phyloP scores from a whole-genome alignment of 768 basidiomycete genomes.

The Lentinula guzmanii region DNA sequence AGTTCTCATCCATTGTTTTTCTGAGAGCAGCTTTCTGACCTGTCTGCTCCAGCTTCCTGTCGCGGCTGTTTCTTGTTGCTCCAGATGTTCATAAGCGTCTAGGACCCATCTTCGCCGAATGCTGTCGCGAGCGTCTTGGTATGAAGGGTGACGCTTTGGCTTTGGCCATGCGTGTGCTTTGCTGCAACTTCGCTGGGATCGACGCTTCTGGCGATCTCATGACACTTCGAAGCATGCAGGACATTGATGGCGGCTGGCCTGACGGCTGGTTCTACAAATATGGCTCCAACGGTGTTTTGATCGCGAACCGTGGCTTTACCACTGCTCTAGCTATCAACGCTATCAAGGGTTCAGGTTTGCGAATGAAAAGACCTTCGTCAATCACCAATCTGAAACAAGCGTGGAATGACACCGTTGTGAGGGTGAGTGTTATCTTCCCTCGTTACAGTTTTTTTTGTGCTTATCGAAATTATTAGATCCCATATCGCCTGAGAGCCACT shows the following conservation, averaged over 20 bases:
- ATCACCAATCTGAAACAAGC: constrained; percentile 2
- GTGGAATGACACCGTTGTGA: constrained; percentile 2
- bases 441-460: neutral
- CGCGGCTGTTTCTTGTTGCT: constrained; percentile 33
- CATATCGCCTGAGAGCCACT: neutral
- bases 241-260: constrained; percentile 52
- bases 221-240: constrained; percentile 39
- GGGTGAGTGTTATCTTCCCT: neutral
- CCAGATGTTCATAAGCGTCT: constrained; percentile 30
- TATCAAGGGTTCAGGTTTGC: constrained; percentile 15
- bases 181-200: constrained; percentile 34
- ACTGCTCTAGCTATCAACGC: constrained; percentile 52
- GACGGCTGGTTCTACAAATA: constrained; percentile 54
- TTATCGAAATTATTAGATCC: neutral
- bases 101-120: constrained; percentile 34
- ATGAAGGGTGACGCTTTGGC: constrained; percentile 45
- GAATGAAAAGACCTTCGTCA: constrained; percentile 2
- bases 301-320: constrained; percentile 50
- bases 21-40: constrained; percentile 15
- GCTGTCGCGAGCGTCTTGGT: constrained; percentile 45
- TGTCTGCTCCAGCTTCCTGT: constrained; percentile 43
- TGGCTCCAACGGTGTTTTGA: constrained; percentile 37
- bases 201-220: constrained; percentile 37
- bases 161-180: constrained; percentile 50
- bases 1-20: neutral